Evolutionary conservation across 2,329 filamentous ascomycete genomes (phyloP).

Genomic region (Chrysoporthe cubensis): DNA sequence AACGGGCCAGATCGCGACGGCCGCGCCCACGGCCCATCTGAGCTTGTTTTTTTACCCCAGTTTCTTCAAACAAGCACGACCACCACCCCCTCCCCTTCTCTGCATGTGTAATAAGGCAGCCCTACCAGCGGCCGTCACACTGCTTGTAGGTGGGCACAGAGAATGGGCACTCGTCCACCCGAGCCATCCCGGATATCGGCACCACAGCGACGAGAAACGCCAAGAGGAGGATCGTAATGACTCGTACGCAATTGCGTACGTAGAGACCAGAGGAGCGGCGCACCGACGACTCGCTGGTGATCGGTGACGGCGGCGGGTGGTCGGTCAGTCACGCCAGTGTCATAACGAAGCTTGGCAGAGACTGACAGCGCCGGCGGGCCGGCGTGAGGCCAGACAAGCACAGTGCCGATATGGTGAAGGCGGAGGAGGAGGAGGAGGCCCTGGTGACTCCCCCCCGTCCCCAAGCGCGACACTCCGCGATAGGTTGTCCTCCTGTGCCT

Average conservation of each 20-base stretch:
- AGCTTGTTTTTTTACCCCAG: constrained; percentile 11
- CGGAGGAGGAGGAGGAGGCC: neutral
- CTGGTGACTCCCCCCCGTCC: neutral
- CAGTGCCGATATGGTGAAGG: neutral
- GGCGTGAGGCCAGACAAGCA: constrained; percentile 7
- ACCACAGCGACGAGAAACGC: neutral
- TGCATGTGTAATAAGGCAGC: constrained; percentile 20
- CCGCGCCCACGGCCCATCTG: constrained; percentile 3
- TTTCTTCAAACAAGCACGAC: neutral
- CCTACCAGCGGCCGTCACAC: constrained; percentile 1
- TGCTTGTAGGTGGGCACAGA: neutral
- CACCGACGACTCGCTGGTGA: constrained; percentile 14
- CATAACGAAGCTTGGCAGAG: constrained; percentile 1
- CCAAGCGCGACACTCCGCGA: neutral
- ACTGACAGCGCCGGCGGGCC: neutral
- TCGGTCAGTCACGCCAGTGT: neutral
- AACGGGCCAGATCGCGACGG: neutral
- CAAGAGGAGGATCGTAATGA: constrained; percentile 3
- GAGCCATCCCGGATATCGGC: constrained; percentile 1
- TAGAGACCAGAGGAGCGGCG: neutral
- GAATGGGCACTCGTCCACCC: constrained; percentile 11
- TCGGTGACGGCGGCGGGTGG: neutral
- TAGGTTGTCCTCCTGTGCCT: neutral
- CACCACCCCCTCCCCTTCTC: neutral
- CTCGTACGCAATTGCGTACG: neutral